Conservation (phyloP, 768 basidiomycete genomes). For the Myochromella boudieri region DNA sequence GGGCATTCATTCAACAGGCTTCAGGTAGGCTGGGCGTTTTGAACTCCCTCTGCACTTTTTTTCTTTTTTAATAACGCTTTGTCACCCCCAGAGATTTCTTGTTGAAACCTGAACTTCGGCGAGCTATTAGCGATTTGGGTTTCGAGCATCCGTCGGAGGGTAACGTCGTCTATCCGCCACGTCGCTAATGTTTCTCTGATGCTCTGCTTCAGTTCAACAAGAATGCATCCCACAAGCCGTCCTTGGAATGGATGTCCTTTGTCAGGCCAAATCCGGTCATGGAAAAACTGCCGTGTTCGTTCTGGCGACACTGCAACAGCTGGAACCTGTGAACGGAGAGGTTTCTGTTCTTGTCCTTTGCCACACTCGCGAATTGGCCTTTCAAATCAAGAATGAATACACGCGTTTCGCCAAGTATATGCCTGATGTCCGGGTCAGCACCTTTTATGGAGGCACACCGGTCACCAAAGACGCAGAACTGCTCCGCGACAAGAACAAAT, state of each 20-base stretch:
- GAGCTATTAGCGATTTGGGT: conserved; percentile 98
- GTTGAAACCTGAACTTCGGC: conserved; percentile 93
- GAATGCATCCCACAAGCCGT: conserved; percentile 99
- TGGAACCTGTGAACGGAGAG: conserved; percentile 97
- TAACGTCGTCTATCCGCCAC: conserved; percentile 32
- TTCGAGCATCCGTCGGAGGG: conserved; percentile 99
- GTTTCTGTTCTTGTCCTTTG: conserved; percentile 97
- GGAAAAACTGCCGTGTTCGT: conserved; percentile 99
- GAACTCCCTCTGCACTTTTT: not conserved
- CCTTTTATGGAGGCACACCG: conserved; percentile 97
- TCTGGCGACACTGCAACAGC: conserved; percentile 94
- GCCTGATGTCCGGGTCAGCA: conserved; percentile 96
- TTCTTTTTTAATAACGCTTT: conserved; percentile 18
- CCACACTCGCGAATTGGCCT: conserved; percentile 98
- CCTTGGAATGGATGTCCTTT: conserved; percentile 98
- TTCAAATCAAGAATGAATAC: conserved; percentile 99
- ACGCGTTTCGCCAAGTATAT: conserved; percentile 99
- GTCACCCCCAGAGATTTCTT: conserved; percentile 81
- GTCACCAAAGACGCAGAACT: conserved; percentile 92
- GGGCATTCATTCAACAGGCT: conserved; percentile 99
- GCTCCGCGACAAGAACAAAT: conserved; percentile 93
- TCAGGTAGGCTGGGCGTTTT: conserved; percentile 61
- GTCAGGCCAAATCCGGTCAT: conserved; percentile 98
- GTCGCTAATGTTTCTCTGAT: not conserved
- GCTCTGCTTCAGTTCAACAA: conserved; percentile 80